phyloP scores from a whole-genome alignment of 2,329 filamentous ascomycete species.

The Pseudogymnoascus sp. region DNA sequence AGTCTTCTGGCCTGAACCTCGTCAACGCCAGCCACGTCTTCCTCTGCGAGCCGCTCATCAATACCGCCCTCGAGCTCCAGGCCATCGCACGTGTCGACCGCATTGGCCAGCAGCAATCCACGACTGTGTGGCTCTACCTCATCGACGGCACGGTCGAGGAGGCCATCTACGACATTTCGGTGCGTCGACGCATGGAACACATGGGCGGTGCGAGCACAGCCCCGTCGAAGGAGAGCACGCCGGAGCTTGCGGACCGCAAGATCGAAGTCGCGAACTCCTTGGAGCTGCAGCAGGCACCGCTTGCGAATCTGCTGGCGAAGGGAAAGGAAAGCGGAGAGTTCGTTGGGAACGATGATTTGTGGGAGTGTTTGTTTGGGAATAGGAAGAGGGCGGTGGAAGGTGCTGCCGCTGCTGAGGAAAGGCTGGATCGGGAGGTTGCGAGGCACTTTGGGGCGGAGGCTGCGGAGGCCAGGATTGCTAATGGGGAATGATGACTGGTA shows the following conservation, averaged over 20 bases:
- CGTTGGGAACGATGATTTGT: conserved; percentile 72
- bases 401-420: conserved; percentile 13
- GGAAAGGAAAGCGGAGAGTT: conserved; percentile 70
- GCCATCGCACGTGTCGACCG: conserved; percentile 92
- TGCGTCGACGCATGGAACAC: conserved; percentile 70
- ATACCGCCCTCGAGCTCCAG: conserved; percentile 89
- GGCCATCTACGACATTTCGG: conserved; percentile 82
- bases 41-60: conserved; percentile 86
- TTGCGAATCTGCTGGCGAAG: conserved; percentile 65
- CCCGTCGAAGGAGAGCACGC: conserved; percentile 37
- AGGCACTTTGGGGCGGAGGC: conserved; percentile 45
- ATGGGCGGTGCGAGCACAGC: conserved; percentile 45
- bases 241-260: conserved; percentile 46
- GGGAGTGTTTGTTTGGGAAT: conserved; percentile 80
- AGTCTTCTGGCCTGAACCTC: conserved; percentile 83
- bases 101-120: conserved; percentile 82
- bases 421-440: conserved; percentile 23
- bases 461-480: conserved; percentile 40
- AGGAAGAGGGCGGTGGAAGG: neutral
- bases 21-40: conserved; percentile 93
- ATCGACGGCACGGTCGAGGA: conserved; percentile 89
- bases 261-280: conserved; percentile 80
- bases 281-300: conserved; percentile 68
- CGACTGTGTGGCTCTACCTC: conserved; percentile 92
- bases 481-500: neutral